Evolutionary conservation across 75 land plant species (phyloP), one percentile per base, ranked within the genome.

Genomic region (Cunninghamia lanceolata): DNA sequence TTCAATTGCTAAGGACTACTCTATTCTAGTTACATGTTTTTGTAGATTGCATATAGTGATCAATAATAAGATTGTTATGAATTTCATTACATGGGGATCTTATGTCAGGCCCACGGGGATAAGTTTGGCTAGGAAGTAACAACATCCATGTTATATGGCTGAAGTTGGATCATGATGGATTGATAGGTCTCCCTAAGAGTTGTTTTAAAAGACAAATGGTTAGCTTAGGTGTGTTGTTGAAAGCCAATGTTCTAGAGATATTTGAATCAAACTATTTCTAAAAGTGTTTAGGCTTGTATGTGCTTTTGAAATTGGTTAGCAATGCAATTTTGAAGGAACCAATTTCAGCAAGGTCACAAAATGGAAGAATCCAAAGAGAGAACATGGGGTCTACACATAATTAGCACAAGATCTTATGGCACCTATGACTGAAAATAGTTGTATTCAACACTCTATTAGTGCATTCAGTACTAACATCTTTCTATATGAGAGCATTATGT

Each of bases 401-500:
- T 83, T 96, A 5, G 89, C 89, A 45, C 87, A 50, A 36, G 81
- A 82, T n/a, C 89, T 90, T 52, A 53, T 47, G 47, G 52, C 88
- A 47, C 84, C 91, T 79, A 19, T n/a, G 30, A 30, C 14, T 40
- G 73, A 81, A 2, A 77, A 83, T 8, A 85, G 84, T 80, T 93
- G 94, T 85, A 92, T 96, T 38, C 30, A 45, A 32, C 86, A 91
- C 28, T 89, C 96, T 35, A 84, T 95, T 15, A 14, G 87, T 91
- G 99, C 99, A 28, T 95, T 97, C 19, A 97, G 99, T 90, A 97
- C 99, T 40, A 97, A 97, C 87, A 94, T 94, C 86, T 89, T 84
- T 89, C 99, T 97, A 47, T 83, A 88, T 71, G 99, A 97, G 87
- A 93, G 95, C 82, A 94, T 97, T 50, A 52, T 84, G 14, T 92